Conservation (phyloP, 257 asterid species). For the Forsythia suspensa region DNA sequence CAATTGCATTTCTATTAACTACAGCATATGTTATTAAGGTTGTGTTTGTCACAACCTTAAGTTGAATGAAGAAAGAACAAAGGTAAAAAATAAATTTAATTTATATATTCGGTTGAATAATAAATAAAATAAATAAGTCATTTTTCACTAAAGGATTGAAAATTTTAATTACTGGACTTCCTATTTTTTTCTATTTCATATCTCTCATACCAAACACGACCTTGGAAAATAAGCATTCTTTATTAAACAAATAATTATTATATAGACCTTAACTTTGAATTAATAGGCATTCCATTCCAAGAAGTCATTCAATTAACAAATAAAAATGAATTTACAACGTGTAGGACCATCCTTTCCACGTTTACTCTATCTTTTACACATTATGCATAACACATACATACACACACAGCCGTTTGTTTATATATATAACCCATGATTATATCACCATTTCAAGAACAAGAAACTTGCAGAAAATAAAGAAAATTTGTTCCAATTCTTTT, state of each 20-base stretch:
- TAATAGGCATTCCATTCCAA: not conserved
- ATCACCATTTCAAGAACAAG: not conserved
- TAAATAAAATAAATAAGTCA: no score
- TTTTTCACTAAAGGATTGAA: no score
- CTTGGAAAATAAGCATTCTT: not conserved
- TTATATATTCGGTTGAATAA: no score
- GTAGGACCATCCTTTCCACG: not conserved
- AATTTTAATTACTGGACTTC: no score
- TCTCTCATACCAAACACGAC: not conserved
- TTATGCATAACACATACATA: not conserved
- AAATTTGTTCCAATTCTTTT: not conserved
- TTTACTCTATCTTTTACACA: not conserved
- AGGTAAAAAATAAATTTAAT: no score
- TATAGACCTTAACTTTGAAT: not conserved
- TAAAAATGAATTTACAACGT: not conserved
- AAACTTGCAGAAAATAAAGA: not conserved
- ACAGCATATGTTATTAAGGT: no score
- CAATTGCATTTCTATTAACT: not conserved
- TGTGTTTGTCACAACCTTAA: not conserved
- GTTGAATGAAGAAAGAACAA: no score
- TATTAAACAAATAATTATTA: not conserved
- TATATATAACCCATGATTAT: not conserved
- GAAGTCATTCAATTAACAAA: not conserved
- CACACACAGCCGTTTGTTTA: not conserved
- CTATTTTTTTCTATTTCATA: no score